These are phyloP conservation scores for Capsicum baccatum DNA, from an alignment of 257 asterid species.

Conservation along the genomic window DNA sequence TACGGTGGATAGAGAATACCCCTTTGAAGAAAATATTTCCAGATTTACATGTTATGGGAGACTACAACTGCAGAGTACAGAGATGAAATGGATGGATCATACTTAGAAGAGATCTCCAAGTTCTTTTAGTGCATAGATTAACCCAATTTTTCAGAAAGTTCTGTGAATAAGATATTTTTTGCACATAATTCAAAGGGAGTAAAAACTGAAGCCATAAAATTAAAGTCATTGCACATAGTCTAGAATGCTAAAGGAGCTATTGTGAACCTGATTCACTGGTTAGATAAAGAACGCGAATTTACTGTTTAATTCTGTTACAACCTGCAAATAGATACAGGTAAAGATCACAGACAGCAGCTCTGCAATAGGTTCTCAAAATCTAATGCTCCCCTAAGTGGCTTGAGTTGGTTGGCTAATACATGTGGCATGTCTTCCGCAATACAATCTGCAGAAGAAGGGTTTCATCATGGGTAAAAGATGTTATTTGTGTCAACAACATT, in stretches of 20 bases:
- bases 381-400: not conserved
- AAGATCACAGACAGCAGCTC: not conserved
- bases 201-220: not conserved
- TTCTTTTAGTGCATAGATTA: not conserved
- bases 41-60: not conserved
- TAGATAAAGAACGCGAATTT: not conserved
- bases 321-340: not conserved
- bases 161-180: not conserved
- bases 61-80: slow-evolving; percentile 10
- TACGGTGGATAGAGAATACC: not conserved
- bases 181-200: not conserved
- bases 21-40: not conserved
- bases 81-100: slow-evolving; percentile 13
- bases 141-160: not conserved
- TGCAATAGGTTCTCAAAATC: slow-evolving; percentile 5
- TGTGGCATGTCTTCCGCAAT: not conserved
- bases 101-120: not conserved
- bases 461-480: not conserved
- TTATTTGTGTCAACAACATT: not conserved
- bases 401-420: not conserved
- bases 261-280: slow-evolving; percentile 4
- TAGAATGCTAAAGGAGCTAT: not conserved
- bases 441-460: not conserved
- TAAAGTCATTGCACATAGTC: not conserved
- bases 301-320: not conserved